Percentiles rank a stretch among this genome's conserved stretches.
These are phyloP conservation scores for Teratosphaeria epicoccoides DNA, from an alignment of 2,329 filamentous ascomycete species.

Conservation along the genomic window DNA sequence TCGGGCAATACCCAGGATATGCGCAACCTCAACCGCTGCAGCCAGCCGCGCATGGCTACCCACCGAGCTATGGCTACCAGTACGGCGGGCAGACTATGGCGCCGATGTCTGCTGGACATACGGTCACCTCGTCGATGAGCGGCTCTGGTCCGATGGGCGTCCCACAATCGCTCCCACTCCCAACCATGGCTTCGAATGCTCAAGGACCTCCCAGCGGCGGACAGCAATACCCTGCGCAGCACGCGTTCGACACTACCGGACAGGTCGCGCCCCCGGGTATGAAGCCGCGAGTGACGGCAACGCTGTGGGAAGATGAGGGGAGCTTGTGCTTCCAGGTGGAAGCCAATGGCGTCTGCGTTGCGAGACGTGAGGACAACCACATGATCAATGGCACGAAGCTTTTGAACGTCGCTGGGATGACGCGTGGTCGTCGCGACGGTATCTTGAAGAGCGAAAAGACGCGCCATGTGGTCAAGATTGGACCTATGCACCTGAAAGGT, in stretches of 20 bases:
- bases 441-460: constrained; percentile 97
- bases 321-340: constrained; percentile 97
- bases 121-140: constrained; percentile 60
- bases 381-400: constrained; percentile 99
- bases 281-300: constrained; percentile 93
- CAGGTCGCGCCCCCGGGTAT: constrained; percentile 86
- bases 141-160: constrained; percentile 46
- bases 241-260: constrained; percentile 71
- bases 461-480: constrained; percentile 95
- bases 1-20: constrained; percentile 69
- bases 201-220: constrained; percentile 8
- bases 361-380: constrained; percentile 90
- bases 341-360: constrained; percentile 90
- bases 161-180: constrained; percentile 55
- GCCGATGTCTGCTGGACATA: constrained; percentile 61
- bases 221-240: constrained; percentile 13
- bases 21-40: constrained; percentile 47
- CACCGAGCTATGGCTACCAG: constrained; percentile 59
- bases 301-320: constrained; percentile 95
- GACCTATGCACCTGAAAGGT: constrained; percentile 96
- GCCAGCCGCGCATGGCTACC: constrained; percentile 23
- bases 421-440: constrained; percentile 82
- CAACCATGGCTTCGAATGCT: constrained; percentile 28
- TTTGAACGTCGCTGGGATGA: constrained; percentile 96
- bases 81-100: constrained; percentile 57